These are phyloP conservation scores for Cytidiella melzeri DNA, from an alignment of 768 basidiomycete species.

Conservation along the genomic window DNA sequence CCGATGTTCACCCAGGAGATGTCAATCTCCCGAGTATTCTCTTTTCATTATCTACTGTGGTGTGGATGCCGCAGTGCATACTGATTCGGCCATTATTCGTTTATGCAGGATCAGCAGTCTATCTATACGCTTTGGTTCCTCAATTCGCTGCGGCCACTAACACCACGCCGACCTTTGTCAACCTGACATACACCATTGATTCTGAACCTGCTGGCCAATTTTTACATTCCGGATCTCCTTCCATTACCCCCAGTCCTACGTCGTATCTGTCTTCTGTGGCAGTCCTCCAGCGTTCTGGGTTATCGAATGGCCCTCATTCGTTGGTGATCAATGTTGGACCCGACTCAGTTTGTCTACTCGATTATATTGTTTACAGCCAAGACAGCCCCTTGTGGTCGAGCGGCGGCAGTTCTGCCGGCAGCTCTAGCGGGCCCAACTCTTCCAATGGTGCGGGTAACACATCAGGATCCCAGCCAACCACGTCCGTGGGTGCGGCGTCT, in stretches of 20 bases:
- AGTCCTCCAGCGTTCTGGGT: slow-evolving; percentile 31
- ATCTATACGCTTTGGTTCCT: slow-evolving; percentile 38
- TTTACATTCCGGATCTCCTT: slow-evolving; percentile 24
- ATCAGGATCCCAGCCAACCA: slow-evolving; percentile 9
- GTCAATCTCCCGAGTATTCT: slow-evolving; percentile 4
- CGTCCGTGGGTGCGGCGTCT: slow-evolving; percentile 19
- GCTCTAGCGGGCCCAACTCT: background rate
- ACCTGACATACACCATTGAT: slow-evolving; percentile 42
- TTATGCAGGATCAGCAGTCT: slow-evolving; percentile 40
- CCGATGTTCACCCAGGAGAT: background rate
- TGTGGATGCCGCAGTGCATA: too few species aligned
- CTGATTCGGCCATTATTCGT: slow-evolving; percentile 8
- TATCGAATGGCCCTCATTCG: slow-evolving; percentile 36
- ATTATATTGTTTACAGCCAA: slow-evolving; percentile 38
- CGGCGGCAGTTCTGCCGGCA: too few species aligned
- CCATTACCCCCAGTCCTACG: background rate
- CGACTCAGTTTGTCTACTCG: slow-evolving; percentile 43
- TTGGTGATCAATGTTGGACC: slow-evolving; percentile 38
- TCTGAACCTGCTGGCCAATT: slow-evolving; percentile 24
- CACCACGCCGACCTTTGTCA: slow-evolving; percentile 33
- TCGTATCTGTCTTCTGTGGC: slow-evolving; percentile 28
- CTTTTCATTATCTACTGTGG: too few species aligned
- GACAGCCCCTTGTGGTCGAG: too few species aligned
- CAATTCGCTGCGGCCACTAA: slow-evolving; percentile 20
- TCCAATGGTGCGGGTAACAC: slow-evolving; percentile 13